Base-by-base conservation (phyloP, 176 grass and related monocot species). In the Rhipidocladum racemiflorum region DNA sequence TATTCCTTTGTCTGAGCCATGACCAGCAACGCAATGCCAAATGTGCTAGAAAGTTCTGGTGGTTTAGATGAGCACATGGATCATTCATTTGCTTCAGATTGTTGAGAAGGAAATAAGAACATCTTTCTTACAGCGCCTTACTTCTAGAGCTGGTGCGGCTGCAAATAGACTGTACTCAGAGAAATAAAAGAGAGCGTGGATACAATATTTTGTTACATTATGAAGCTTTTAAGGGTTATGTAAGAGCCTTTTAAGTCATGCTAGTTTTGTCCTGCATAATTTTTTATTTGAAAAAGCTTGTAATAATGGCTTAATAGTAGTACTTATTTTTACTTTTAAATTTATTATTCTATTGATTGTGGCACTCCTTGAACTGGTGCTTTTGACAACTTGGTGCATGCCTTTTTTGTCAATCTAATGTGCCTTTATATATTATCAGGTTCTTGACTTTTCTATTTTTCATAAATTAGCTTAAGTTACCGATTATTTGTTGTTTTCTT, bases 381-480 rank as follows among this genome's bases (percentile, higher is more conserved):
- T 76, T 50, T 75, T 65, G 38, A 60, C 38, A 81, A 59, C 40
- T 32, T 44, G 15, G 11, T 17, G 40, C 23, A 43, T 62, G 11
- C 17, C 68, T 36, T 61, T 46, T 70, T 82, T 34, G 25, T 61
- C 20, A 46, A 72, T 72, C 24, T 82, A 73, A 20, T 57, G 55
- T 60, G n/a, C 20, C 27, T 13, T 51, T 39, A 15, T 66, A n/a
- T 66, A 61, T 61, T 61, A 50, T 72, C 9, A 72, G 14, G n/a
- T 72, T 76, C 48, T 53, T 43, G 24, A 57, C 48, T 83, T 76
- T 53, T 65, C 60, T 57, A 38, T 34, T 86, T 67, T 40, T 9
- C 1, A 48, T 23, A 17, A 48, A 35, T 66, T 39, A 70, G 21
- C 6, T 86, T 4, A 77, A 78, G 45, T 34, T 48, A 51, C 13